phyloP scores from a whole-genome alignment of 495 filamentous ascomycete species.

The Podospora didyma region DNA sequence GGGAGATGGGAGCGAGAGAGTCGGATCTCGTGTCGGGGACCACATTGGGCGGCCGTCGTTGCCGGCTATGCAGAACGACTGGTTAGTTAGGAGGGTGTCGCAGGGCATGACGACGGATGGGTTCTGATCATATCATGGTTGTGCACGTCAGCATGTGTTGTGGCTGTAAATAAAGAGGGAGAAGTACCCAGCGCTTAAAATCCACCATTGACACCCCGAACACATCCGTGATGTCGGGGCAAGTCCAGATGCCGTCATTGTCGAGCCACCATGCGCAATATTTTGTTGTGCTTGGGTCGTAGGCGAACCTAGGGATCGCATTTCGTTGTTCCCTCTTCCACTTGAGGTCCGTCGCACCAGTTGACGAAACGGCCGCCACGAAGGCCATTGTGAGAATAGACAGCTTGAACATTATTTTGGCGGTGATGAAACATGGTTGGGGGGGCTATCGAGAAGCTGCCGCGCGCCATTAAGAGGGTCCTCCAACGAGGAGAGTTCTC shows the following conservation, averaged over 20 bases:
- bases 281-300: conserved; percentile 10
- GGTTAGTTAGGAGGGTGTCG: neutral
- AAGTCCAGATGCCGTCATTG: conserved; percentile 13
- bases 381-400: too few relatives aligned
- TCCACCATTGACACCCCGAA: conserved; percentile 7
- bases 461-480: too few relatives aligned
- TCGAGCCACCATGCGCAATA: conserved; percentile 17
- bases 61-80: conserved; percentile 13
- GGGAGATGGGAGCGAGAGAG: neutral
- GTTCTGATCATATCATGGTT: conserved; percentile 1
- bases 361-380: too few relatives aligned
- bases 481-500: too few relatives aligned
- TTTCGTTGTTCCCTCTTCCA: conserved; percentile 1
- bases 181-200: conserved; percentile 9
- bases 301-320: conserved; percentile 13
- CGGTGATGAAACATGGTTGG: too few relatives aligned
- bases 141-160: too few relatives aligned
- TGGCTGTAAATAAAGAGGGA: neutral
- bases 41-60: neutral
- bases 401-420: too few relatives aligned
- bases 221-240: neutral
- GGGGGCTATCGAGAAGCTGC: too few relatives aligned
- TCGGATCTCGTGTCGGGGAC: neutral
- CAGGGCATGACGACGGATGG: conserved; percentile 5
- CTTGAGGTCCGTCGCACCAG: too few relatives aligned